Conservation (phyloP, 192 early-diverging fungal species). For the Rhizophlyctis rosea region DNA sequence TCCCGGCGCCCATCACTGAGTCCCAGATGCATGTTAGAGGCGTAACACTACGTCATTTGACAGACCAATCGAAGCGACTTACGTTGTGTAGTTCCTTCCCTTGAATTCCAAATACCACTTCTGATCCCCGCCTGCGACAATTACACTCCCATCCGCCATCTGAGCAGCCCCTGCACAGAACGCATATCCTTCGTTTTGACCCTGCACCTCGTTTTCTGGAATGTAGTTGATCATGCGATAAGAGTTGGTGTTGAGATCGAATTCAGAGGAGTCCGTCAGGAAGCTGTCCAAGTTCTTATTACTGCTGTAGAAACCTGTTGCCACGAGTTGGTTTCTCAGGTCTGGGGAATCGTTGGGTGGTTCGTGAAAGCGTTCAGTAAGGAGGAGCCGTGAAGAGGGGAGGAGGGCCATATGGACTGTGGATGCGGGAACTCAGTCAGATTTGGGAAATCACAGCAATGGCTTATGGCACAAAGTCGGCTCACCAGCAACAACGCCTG, state of each 20-base stretch:
- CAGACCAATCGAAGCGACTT: not conserved
- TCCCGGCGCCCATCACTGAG: conserved; percentile 25
- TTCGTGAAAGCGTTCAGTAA: conserved; percentile 27
- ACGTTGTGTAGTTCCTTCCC: conserved; percentile 17
- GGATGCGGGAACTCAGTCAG: too few relatives aligned
- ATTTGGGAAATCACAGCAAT: not conserved
- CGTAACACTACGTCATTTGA: too few relatives aligned
- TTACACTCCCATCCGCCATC: conserved; percentile 25
- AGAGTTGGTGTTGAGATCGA: conserved; percentile 8
- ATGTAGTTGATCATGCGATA: conserved; percentile 18
- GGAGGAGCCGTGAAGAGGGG: conserved; percentile 13
- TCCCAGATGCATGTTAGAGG: not conserved
- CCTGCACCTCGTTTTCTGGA: not conserved
- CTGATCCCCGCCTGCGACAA: conserved; percentile 28
- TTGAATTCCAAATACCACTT: conserved; percentile 17
- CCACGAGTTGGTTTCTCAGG: not conserved
- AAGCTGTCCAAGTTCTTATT: conserved; percentile 22
- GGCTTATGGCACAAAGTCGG: not conserved
- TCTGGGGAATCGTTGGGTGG: conserved; percentile 16
- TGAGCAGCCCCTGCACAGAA: conserved; percentile 25
- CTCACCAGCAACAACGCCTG: conserved; percentile 23
- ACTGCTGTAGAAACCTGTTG: conserved; percentile 20
- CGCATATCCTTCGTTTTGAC: conserved; percentile 22
- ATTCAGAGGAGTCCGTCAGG: conserved; percentile 22
- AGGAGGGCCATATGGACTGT: conserved; percentile 29